phyloP scores from a whole-genome alignment of 768 basidiomycete species.

The Cubamyces lactineus region DNA sequence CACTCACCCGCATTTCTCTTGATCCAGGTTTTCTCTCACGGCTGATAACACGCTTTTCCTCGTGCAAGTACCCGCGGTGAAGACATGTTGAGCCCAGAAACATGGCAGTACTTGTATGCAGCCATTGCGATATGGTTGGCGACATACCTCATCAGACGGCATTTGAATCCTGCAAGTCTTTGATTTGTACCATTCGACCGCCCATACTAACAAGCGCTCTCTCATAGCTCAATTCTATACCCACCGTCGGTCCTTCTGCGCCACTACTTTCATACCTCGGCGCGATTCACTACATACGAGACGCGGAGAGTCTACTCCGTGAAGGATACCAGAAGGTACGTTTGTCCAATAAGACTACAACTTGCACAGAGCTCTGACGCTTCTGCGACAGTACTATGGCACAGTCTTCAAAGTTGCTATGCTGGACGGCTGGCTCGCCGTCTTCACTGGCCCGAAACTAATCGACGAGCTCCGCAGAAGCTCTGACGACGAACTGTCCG shows the following conservation, averaged over 20 bases:
- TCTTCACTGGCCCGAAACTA: conserved; percentile 46
- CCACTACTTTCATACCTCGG: conserved; percentile 32
- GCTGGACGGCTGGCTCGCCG: conserved; percentile 49
- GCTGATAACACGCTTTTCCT: no score
- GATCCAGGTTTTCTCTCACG: no score
- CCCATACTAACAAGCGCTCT: not conserved
- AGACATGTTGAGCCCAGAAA: not conserved
- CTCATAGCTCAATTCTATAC: conserved; percentile 27
- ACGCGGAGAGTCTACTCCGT: conserved; percentile 33
- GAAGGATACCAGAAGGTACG: conserved; percentile 37
- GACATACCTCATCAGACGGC: conserved; percentile 6
- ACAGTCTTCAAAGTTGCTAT: conserved; percentile 47
- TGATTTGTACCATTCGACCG: no score
- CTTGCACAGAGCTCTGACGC: no score
- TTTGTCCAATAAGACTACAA: no score
- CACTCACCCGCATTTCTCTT: no score
- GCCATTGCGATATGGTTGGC: conserved; percentile 4
- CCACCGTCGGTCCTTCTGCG: conserved; percentile 28
- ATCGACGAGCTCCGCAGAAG: conserved; percentile 57
- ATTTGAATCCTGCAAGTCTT: conserved; percentile 15
- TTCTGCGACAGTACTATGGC: conserved; percentile 17
- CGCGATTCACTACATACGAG: conserved; percentile 32
- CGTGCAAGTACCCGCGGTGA: no score
- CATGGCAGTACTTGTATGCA: conserved; percentile 10
- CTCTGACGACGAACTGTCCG: conserved; percentile 49